Conservation (phyloP, 306 rosid species). For the Vicia villosa region DNA sequence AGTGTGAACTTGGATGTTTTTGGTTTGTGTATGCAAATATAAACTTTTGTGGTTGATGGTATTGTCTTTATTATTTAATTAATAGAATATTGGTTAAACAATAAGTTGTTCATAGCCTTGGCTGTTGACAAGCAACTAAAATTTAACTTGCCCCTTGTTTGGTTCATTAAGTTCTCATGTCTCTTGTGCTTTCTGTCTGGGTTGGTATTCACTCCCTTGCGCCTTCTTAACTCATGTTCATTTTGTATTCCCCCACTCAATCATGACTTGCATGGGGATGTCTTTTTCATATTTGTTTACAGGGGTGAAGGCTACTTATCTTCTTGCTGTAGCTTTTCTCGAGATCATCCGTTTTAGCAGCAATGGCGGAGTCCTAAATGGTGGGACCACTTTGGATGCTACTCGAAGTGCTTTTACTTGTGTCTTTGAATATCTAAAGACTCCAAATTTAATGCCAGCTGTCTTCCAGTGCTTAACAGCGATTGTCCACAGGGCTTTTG, state of each 20-base stretch:
- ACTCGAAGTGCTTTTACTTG: slow-evolving; percentile 94
- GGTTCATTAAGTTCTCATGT: slow-evolving; percentile 16
- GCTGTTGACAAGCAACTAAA: slow-evolving; percentile 17
- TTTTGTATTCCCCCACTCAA: not conserved
- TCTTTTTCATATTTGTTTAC: slow-evolving; percentile 33
- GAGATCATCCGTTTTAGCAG: slow-evolving; percentile 97
- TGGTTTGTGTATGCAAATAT: slow-evolving; percentile 15
- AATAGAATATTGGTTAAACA: slow-evolving; percentile 4
- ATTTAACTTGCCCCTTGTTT: slow-evolving; percentile 21
- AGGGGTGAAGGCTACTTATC: slow-evolving; percentile 99
- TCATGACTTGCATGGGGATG: slow-evolving; percentile 21
- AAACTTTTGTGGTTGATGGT: slow-evolving; percentile 23
- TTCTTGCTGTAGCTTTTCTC: slow-evolving; percentile 94
- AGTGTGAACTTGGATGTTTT: slow-evolving; percentile 5
- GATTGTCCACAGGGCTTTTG: slow-evolving; percentile 89
- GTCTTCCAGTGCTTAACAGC: slow-evolving; percentile 93
- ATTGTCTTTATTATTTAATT: slow-evolving; percentile 26
- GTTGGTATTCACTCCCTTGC: slow-evolving; percentile 18
- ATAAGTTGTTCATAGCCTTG: slow-evolving; percentile 26
- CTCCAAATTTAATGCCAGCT: slow-evolving; percentile 94
- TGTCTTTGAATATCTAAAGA: slow-evolving; percentile 94
- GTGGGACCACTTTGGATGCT: slow-evolving; percentile 58
- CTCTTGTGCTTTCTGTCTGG: slow-evolving; percentile 24
- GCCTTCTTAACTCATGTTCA: slow-evolving; percentile 21
- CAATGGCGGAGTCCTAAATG: slow-evolving; percentile 95